phyloP scores from a whole-genome alignment of 768 basidiomycete genomes.

The Russula abietina region DNA sequence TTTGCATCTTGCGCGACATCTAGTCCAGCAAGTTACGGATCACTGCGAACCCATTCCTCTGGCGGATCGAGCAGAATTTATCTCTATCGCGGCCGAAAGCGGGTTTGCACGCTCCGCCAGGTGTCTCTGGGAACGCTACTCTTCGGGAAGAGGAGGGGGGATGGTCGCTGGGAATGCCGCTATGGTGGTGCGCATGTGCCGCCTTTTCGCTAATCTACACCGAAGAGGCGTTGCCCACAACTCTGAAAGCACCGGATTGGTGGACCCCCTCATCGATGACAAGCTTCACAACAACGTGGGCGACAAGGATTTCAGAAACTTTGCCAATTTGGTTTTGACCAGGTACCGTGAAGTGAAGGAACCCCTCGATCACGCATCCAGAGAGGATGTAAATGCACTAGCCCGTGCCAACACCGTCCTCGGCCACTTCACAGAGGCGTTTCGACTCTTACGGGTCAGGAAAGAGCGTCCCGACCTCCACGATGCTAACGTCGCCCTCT shows the following conservation, averaged over 20 bases:
- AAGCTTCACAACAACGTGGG: not conserved
- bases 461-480: slow-evolving; percentile 51
- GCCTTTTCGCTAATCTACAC: slow-evolving; percentile 34
- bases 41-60: slow-evolving; percentile 38
- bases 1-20: slow-evolving; percentile 42
- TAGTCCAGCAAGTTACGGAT: slow-evolving; percentile 47
- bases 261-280: not conserved
- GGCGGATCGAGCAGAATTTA: slow-evolving; percentile 44
- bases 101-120: slow-evolving; percentile 48
- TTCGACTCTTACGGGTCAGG: slow-evolving; percentile 43
- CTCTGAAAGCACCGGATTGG: not conserved
- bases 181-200: slow-evolving; percentile 46
- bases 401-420: slow-evolving; percentile 59
- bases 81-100: slow-evolving; percentile 39
- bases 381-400: slow-evolving; percentile 50
- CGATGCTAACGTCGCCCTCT: slow-evolving; percentile 61
- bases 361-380: slow-evolving; percentile 44
- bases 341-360: slow-evolving; percentile 40
- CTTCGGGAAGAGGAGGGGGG: slow-evolving; percentile 36
- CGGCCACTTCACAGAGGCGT: slow-evolving; percentile 43
- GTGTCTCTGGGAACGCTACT: slow-evolving; percentile 52
- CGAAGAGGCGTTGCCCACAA: not conserved
- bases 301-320: slow-evolving; percentile 27
- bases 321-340: slow-evolving; percentile 42
- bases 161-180: slow-evolving; percentile 42